Percentiles rank a stretch among this genome's conserved stretches.
Conservation (phyloP, 768 basidiomycete species). For the Lentinula sp. region DNA sequence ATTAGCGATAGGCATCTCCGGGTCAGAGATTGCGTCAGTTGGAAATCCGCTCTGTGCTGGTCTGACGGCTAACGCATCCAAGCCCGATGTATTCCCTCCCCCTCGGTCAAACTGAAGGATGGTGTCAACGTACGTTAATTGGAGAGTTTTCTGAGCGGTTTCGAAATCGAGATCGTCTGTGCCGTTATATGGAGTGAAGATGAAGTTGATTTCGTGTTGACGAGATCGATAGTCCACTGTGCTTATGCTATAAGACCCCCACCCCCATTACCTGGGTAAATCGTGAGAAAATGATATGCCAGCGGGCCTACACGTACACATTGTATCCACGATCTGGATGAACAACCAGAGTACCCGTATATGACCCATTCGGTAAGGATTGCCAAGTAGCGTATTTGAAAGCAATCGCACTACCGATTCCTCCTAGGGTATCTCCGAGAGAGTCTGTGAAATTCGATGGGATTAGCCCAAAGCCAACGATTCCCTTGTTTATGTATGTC, state of each 20-base stretch:
- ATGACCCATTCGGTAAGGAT: slow-evolving; percentile 26
- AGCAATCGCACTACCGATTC: slow-evolving; percentile 57
- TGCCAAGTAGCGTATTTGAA: slow-evolving; percentile 45
- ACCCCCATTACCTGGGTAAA: not conserved
- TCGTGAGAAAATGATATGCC: not conserved
- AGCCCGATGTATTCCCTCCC: slow-evolving; percentile 43
- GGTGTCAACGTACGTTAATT: slow-evolving; percentile 44
- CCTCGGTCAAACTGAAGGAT: slow-evolving; percentile 43
- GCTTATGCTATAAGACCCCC: slow-evolving; percentile 27
- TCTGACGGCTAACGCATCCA: slow-evolving; percentile 47
- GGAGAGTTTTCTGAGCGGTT: slow-evolving; percentile 44
- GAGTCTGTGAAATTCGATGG: slow-evolving; percentile 51
- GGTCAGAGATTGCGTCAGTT: slow-evolving; percentile 27
- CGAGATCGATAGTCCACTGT: slow-evolving; percentile 59
- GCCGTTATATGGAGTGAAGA: slow-evolving; percentile 49
- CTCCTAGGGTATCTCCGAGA: slow-evolving; percentile 55
- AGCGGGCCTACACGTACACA: slow-evolving; percentile 29
- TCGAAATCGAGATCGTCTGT: slow-evolving; percentile 38
- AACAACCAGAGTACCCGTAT: slow-evolving; percentile 43
- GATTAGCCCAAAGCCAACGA: slow-evolving; percentile 59
- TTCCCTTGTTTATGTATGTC: slow-evolving; percentile 44
- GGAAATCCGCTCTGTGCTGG: slow-evolving; percentile 26
- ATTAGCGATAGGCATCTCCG: slow-evolving; percentile 40
- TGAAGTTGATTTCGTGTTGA: slow-evolving; percentile 57
- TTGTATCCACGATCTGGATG: slow-evolving; percentile 61